Base-by-base conservation (phyloP, 2,329 filamentous ascomycete species). In the Madurella mycetomatis region DNA sequence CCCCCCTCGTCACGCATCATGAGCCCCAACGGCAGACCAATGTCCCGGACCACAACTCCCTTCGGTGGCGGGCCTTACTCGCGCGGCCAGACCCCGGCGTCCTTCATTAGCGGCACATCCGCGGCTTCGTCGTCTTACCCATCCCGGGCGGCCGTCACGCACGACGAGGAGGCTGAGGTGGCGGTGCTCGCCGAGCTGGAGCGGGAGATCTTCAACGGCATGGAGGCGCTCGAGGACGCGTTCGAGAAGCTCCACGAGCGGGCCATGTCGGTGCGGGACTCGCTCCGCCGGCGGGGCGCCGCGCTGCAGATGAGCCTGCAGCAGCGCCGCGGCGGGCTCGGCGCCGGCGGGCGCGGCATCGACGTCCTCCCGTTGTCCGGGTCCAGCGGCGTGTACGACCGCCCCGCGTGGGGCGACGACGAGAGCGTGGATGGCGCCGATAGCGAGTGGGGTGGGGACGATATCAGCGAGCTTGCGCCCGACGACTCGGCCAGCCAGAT, bases 141-240 rank as follows among this genome's bases (percentile, higher is more conserved):
- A 0, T 70, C 72, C 3, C 75, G 69, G 53, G 73, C 81, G 41
- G 77, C 83, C 2, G 92, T 97, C 4, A 92, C 91, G 3, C 83
- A 95, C 55, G 92, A 96, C 67, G 92, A 97, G 70, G 92, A 97
- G 66, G 90, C 89, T 51, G 92, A 96, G 69, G 92, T 96, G 64
- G 88, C 88, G 0, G 88, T 89, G 1, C 79, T 96, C 5, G 90
- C 90, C 8, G 92, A 96, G 71, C 85, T 96, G 40, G 92, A 97
- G 71, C 84, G 91, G 7, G 90, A 96, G 66, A 95, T 97, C 54
- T 96, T 92, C 72, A 80, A 84, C 34, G 90, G 92, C 58, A 97
- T 97, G 92, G 92, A 97, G 72, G 85, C 85, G 0, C 80, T 97
- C 19, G 92, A 97, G 70, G 90, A 96, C 66, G 91, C 92, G 0